Evolutionary conservation across 2,329 filamentous ascomycete genomes (phyloP), one percentile per base, ranked within the genome.

Genomic region (Calonectria pauciramosa): DNA sequence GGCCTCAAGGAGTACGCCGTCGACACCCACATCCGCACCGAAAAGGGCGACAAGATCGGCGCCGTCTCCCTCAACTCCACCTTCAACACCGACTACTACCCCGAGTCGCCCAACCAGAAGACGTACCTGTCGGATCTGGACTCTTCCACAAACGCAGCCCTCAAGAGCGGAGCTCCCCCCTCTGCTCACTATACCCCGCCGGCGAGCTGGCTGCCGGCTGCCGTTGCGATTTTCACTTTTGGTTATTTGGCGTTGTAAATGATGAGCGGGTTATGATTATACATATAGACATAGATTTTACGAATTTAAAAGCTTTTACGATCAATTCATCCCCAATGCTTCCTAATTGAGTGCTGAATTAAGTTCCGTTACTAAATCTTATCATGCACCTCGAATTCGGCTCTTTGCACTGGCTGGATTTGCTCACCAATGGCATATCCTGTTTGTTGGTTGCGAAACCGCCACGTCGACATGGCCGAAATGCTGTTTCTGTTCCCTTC

Each of bases 1-100:
- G 82, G 82, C 28, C 79, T 91, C 20, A 78, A 79, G 8, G 76
- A 83, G 5, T 77, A 84, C 26, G 86, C 87, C 47, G 83, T 91
- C 0, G 87, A 92, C 41, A 93, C 91, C 0, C 94, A 91, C 88
- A 90, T 93, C 47, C 86, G 91, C 2, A 84, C 94, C 36, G 92
- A 93, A 79, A 87, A 88, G 59, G 90, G 90, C 0, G 85, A 83
- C 1, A 81, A 89, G 0, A 88, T 90, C 0, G 90, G 89, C 0
- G 82, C 78, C 2, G 88, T 94, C 4, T 86, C 84, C 4, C 82
- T 94, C 65, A 94, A 94, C 78, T 82, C 86, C 2, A 93, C 92
- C 0, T 93, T 90, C 75, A 91, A 91, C 1, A 76, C 80, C 4
- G 91, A 93, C 80, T 73, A 76, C 34, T 93, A 94, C 80, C 86